Conservation (phyloP, 441 rosid genomes). For the Erodium texanum region DNA sequence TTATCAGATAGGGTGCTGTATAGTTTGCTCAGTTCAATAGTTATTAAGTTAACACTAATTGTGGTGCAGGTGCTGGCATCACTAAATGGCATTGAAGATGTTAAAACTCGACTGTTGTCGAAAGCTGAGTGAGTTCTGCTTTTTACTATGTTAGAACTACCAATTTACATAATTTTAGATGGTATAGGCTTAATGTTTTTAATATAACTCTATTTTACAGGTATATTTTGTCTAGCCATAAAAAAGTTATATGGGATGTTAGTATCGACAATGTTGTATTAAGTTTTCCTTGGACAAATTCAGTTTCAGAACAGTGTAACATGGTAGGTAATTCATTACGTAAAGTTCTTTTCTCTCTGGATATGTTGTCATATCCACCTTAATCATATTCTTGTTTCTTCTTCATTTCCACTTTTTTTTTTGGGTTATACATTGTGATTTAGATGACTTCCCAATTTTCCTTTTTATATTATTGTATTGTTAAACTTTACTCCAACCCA, state of each 20-base stretch:
- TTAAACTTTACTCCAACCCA: neutral
- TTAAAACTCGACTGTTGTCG: conserved; percentile 52
- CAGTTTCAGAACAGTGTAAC: conserved; percentile 36
- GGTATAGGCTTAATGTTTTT: conserved; percentile 11
- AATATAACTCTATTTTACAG: conserved; percentile 36
- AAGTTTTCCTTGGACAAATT: conserved; percentile 44
- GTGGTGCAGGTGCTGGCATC: conserved; percentile 65
- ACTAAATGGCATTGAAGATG: conserved; percentile 58
- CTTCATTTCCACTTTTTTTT: neutral
- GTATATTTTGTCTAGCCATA: conserved; percentile 51
- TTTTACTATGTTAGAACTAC: neutral
- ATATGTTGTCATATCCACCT: neutral
- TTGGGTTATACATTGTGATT: neutral
- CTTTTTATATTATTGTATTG: neutral
- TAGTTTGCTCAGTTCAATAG: neutral
- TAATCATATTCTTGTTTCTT: neutral
- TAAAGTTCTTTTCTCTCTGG: conserved; percentile 4
- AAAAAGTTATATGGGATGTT: conserved; percentile 58
- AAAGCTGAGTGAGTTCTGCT: conserved; percentile 65
- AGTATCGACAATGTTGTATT: conserved; percentile 39
- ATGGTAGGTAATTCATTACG: conserved; percentile 72
- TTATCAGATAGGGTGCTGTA: neutral
- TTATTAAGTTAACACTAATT: neutral
- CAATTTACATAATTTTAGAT: neutral
- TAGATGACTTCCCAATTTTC: neutral